These are phyloP conservation scores for Vitis rupestris DNA, from an alignment of 164 flowering plant genomes.

Conservation along the genomic window DNA sequence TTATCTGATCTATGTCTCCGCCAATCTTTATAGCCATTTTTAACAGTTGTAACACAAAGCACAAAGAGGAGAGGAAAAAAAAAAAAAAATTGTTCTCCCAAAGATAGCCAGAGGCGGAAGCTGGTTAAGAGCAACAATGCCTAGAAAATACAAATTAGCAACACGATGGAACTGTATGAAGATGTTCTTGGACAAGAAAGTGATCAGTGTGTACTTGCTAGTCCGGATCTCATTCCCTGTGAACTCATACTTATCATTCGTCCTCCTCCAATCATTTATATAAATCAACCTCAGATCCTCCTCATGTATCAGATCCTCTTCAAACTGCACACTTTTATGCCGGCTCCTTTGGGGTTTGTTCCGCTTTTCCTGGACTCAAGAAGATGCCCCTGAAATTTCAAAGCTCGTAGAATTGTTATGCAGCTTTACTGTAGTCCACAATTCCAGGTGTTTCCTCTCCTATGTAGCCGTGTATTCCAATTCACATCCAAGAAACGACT, in stretches of 20 bases:
- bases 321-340: constrained; percentile 57
- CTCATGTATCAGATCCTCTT: constrained; percentile 41
- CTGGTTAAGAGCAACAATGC: constrained; percentile 90
- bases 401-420: constrained; percentile 29
- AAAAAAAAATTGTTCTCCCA: constrained; percentile 74
- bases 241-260: constrained; percentile 82
- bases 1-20: constrained; percentile 84
- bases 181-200: constrained; percentile 84
- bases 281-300: constrained; percentile 63
- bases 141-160: constrained; percentile 84
- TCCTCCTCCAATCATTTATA: constrained; percentile 72
- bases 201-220: constrained; percentile 79
- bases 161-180: constrained; percentile 91
- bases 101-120: constrained; percentile 96
- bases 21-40: constrained; percentile 97
- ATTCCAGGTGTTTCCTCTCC: constrained; percentile 38
- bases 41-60: constrained; percentile 82
- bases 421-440: constrained; percentile 70
- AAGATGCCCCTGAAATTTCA: constrained; percentile 48
- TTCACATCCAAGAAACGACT: constrained; percentile 21
- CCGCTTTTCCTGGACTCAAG: constrained; percentile 40
- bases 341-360: constrained; percentile 46
- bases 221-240: constrained; percentile 85
- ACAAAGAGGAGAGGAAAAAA: constrained; percentile 90
- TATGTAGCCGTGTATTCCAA: constrained; percentile 44